Evolutionary conservation across 2,329 filamentous ascomycete genomes (phyloP).

Genomic region (Aspergillus pseudoterreus): DNA sequence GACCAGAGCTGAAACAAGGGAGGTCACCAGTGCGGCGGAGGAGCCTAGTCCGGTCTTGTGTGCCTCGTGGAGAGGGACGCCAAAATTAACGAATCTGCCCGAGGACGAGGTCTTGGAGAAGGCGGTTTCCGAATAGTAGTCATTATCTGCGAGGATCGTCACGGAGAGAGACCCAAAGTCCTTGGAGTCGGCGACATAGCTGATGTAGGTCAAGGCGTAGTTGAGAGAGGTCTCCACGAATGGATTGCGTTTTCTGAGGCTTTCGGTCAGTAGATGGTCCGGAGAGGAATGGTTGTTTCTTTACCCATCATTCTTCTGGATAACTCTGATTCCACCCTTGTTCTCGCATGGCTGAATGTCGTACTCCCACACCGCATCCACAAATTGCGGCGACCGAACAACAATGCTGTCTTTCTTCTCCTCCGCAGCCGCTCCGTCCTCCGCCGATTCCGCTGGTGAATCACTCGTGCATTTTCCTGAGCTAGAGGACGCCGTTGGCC

Average conservation of each 20-base stretch:
- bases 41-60: conserved; percentile 97
- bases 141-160: conserved; percentile 88
- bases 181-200: conserved; percentile 47
- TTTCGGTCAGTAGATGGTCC: conserved; percentile 1
- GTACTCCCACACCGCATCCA: conserved; percentile 83
- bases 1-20: conserved; percentile 59
- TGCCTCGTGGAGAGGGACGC: conserved; percentile 68
- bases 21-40: conserved; percentile 87
- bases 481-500: conserved; percentile 11
- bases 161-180: conserved; percentile 66
- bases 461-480: conserved; percentile 13
- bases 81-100: conserved; percentile 69
- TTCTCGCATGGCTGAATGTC: conserved; percentile 67
- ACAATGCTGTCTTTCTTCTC: conserved; percentile 70
- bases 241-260: conserved; percentile 61
- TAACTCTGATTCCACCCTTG: conserved; percentile 75
- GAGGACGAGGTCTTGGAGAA: conserved; percentile 33
- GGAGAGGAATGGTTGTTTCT: conserved; percentile 3
- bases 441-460: conserved; percentile 1
- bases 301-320: conserved; percentile 53
- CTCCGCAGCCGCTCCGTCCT: conserved; percentile 36
- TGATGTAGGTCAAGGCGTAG: conserved; percentile 80
- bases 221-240: conserved; percentile 90
- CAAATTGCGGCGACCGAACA: conserved; percentile 88
- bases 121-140: conserved; percentile 82